Conservation (phyloP, 129 eudicot species). For the Helianthus tuberosus region DNA sequence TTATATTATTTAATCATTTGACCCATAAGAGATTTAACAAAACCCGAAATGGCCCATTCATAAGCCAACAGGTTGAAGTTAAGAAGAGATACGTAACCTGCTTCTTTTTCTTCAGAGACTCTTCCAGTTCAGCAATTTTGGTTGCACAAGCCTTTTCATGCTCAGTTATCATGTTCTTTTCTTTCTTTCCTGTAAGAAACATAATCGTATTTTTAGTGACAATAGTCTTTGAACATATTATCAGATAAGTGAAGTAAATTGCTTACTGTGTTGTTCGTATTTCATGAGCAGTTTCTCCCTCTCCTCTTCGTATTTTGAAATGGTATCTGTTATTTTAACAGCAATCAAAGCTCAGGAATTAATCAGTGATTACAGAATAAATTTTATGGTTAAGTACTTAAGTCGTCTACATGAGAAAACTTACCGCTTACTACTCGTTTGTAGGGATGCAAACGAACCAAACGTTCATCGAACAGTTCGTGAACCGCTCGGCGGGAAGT, state of each 20-base stretch:
- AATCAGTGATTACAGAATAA: background rate
- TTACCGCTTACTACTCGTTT: background rate
- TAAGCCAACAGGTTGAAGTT: background rate
- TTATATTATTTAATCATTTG: background rate
- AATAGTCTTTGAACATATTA: background rate
- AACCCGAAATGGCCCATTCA: background rate
- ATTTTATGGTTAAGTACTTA: background rate
- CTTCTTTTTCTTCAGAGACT: conserved; percentile 88
- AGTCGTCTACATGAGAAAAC: background rate
- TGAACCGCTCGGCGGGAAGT: too few relatives aligned
- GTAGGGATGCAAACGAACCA: too few relatives aligned
- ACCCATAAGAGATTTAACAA: background rate
- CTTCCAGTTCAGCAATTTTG: conserved; percentile 79
- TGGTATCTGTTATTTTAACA: conserved; percentile 50
- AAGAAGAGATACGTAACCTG: conserved; percentile 48
- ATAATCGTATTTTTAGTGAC: conserved; percentile 4
- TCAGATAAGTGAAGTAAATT: background rate
- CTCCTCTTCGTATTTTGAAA: conserved; percentile 88
- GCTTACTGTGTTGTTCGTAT: conserved; percentile 91
- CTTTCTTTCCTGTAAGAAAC: conserved; percentile 83
- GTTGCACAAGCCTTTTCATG: conserved; percentile 69
- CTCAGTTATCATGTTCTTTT: conserved; percentile 68
- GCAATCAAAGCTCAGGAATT: background rate
- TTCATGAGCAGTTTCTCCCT: conserved; percentile 70
- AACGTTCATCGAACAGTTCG: too few relatives aligned